Conservation (phyloP, 2,329 filamentous ascomycete genomes). For the Thermothelomyces thermophilus region DNA sequence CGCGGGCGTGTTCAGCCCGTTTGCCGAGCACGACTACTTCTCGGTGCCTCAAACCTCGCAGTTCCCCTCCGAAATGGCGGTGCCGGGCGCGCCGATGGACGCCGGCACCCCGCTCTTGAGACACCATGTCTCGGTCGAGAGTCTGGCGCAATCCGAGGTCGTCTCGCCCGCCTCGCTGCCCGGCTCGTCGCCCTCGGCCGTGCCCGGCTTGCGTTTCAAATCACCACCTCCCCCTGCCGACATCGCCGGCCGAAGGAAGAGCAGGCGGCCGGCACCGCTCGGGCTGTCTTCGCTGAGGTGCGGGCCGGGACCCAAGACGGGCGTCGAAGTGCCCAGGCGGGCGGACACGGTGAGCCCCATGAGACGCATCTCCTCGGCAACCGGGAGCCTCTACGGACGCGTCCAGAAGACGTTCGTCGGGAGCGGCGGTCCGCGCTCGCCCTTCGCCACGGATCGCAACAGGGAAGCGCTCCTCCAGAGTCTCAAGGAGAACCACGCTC, state of each 20-base stretch:
- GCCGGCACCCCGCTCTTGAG: slow-evolving; percentile 8
- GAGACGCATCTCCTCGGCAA: slow-evolving; percentile 48
- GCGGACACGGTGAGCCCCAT: slow-evolving; percentile 43
- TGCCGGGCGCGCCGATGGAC: slow-evolving; percentile 4
- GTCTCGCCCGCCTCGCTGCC: slow-evolving; percentile 30
- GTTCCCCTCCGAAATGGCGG: slow-evolving; percentile 22
- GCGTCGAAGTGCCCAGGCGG: slow-evolving; percentile 40
- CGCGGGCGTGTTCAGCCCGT: slow-evolving; percentile 10
- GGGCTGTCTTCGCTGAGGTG: slow-evolving; percentile 40
- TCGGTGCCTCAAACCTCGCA: slow-evolving; percentile 11
- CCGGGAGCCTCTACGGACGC: slow-evolving; percentile 35
- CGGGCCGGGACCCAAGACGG: slow-evolving; percentile 40
- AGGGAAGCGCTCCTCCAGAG: slow-evolving; percentile 37
- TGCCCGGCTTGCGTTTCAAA: slow-evolving; percentile 36
- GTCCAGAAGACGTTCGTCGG: slow-evolving; percentile 36
- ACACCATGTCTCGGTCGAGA: slow-evolving; percentile 17
- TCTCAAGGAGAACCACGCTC: slow-evolving; percentile 38
- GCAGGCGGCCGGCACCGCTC: slow-evolving; percentile 44
- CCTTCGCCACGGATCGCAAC: slow-evolving; percentile 39
- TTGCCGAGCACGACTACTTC: slow-evolving; percentile 20
- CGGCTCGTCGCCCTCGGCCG: slow-evolving; percentile 26
- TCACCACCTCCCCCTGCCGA: slow-evolving; percentile 46
- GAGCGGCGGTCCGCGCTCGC: slow-evolving; percentile 35
- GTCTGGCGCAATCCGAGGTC: slow-evolving; percentile 22
- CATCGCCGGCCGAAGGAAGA: slow-evolving; percentile 48